phyloP scores from a whole-genome alignment of 805 yeast species.

The Metschnikowia anglica region DNA sequence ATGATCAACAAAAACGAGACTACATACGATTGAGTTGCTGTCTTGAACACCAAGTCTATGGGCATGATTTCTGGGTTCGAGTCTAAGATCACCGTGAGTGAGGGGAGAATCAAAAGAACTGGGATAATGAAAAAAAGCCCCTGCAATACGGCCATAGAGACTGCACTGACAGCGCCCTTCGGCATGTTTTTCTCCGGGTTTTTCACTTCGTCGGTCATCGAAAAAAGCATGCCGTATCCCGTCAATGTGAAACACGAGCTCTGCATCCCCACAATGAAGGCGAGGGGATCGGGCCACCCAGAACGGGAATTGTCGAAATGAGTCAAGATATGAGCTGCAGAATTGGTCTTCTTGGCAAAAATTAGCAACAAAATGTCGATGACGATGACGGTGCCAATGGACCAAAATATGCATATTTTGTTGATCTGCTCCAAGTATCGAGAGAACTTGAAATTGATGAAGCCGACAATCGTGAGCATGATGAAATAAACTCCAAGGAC shows the following conservation, averaged over 20 bases:
- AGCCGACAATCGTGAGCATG: slow-evolving; percentile 57
- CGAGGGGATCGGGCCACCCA: slow-evolving; percentile 71
- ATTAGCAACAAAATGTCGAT: slow-evolving; percentile 63
- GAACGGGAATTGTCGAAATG: slow-evolving; percentile 69
- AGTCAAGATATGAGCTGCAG: slow-evolving; percentile 57
- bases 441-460: slow-evolving; percentile 62
- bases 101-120: slow-evolving; percentile 68
- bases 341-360: slow-evolving; percentile 58
- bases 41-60: slow-evolving; percentile 70
- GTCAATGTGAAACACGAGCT: slow-evolving; percentile 77
- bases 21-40: slow-evolving; percentile 64
- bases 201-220: slow-evolving; percentile 80
- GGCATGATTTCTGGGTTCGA: slow-evolving; percentile 68
- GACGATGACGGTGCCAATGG: slow-evolving; percentile 64
- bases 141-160: slow-evolving; percentile 60
- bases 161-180: slow-evolving; percentile 66
- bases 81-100: slow-evolving; percentile 54
- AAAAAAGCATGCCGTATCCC: slow-evolving; percentile 79
- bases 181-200: slow-evolving; percentile 75
- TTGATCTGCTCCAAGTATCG: slow-evolving; percentile 62
- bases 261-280: slow-evolving; percentile 75
- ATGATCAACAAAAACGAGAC: slow-evolving; percentile 69
- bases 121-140: slow-evolving; percentile 76
- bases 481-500: slow-evolving; percentile 58
- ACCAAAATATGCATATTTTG: slow-evolving; percentile 71